These are phyloP conservation scores for Ophiocordyceps camponoti-saundersi DNA, from an alignment of 2,329 filamentous ascomycete species.

Conservation along the genomic window DNA sequence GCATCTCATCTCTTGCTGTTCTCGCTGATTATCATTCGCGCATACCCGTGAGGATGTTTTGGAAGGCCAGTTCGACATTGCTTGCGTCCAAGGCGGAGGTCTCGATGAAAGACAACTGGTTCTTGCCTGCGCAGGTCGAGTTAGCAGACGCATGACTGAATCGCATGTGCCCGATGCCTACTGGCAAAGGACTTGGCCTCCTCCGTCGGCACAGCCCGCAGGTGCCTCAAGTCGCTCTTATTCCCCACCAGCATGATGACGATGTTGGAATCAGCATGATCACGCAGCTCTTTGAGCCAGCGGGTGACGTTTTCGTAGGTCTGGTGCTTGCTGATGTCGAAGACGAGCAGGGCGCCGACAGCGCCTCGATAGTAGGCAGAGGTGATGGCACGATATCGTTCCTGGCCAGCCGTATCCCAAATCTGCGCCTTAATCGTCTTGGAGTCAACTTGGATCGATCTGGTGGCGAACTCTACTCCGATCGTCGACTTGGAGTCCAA, in stretches of 20 bases:
- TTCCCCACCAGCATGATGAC: constrained; percentile 99
- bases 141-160: constrained; percentile 2
- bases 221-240: constrained; percentile 99
- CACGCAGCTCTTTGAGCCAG: constrained; percentile 96
- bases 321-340: constrained; percentile 99
- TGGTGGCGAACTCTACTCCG: constrained; percentile 96
- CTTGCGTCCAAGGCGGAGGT: constrained; percentile 96
- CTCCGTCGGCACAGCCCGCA: constrained; percentile 91
- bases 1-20: neutral
- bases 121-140: constrained; percentile 52
- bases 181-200: constrained; percentile 97
- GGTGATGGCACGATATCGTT: constrained; percentile 97
- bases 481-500: constrained; percentile 99
- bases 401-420: constrained; percentile 98
- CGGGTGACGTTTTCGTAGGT: constrained; percentile 98
- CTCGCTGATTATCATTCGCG: constrained; percentile 3
- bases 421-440: constrained; percentile 99
- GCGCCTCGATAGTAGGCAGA: constrained; percentile 98
- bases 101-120: constrained; percentile 97
- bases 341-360: constrained; percentile 91
- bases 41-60: constrained; percentile 96
- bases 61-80: constrained; percentile 98
- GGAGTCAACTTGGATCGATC: constrained; percentile 95
- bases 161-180: constrained; percentile 18
- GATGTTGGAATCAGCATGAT: constrained; percentile 96